phyloP scores from a whole-genome alignment of 495 filamentous ascomycete genomes.

The Schizothecium vesticola region DNA sequence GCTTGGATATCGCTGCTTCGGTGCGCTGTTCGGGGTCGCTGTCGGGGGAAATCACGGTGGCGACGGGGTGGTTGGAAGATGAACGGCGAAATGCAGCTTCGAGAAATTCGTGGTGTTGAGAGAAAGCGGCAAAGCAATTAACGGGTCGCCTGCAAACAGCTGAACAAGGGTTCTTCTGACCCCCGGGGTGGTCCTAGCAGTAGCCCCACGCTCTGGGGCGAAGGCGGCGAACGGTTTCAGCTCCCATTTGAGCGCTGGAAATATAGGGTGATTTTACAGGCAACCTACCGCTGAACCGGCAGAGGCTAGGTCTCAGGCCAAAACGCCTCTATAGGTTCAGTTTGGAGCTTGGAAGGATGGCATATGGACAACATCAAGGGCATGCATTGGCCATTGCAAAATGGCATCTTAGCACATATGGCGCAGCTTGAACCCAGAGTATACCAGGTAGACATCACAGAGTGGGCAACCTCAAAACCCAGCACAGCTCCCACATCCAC shows the following conservation, averaged over 20 bases:
- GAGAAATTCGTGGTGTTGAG: neutral
- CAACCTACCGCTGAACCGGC: neutral
- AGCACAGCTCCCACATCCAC: neutral
- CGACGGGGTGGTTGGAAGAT: neutral
- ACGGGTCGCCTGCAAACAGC: neutral
- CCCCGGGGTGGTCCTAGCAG: neutral
- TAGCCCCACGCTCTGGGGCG: neutral
- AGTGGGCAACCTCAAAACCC: neutral
- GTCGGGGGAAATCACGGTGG: neutral
- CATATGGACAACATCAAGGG: neutral
- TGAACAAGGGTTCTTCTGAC: neutral
- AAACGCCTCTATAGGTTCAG: too few species aligned
- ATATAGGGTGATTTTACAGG: neutral
- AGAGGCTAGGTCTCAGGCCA: too few species aligned
- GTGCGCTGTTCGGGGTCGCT: neutral
- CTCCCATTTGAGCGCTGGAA: neutral
- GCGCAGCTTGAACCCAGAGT: neutral
- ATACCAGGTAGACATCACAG: neutral
- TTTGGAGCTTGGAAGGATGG: too few species aligned
- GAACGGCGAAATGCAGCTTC: neutral
- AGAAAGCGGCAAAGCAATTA: neutral
- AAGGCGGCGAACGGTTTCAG: neutral
- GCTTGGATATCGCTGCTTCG: neutral
- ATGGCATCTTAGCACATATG: neutral
- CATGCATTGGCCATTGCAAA: neutral